Conservation (phyloP, 2,329 filamentous ascomycete species). For the Thielaviopsis musarum region DNA sequence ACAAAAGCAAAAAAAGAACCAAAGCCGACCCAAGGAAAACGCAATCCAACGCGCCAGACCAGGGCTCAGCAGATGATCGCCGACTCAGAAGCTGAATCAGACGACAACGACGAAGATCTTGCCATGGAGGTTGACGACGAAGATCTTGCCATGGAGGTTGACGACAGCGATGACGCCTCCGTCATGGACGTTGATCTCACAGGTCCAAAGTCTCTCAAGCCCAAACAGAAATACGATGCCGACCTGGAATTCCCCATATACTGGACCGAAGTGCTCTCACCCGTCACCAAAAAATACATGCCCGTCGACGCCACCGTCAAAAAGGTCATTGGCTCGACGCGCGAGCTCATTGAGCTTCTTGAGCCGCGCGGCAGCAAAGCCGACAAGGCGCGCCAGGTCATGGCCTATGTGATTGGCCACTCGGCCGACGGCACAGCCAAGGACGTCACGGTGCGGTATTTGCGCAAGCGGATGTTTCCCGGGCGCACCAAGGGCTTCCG, state of each 20-base stretch:
- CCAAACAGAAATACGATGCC: conserved; percentile 40
- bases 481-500: conserved; percentile 80
- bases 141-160: conserved; percentile 20
- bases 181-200: conserved; percentile 21
- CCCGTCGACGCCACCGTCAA: conserved; percentile 63
- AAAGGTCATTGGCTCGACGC: conserved; percentile 49
- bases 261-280: conserved; percentile 82
- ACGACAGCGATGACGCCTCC: conserved; percentile 42
- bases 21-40: neutral
- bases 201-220: neutral
- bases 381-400: conserved; percentile 73
- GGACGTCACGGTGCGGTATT: conserved; percentile 82
- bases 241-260: conserved; percentile 77
- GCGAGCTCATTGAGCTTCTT: conserved; percentile 56
- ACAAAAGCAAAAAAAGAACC: neutral
- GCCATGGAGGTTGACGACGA: conserved; percentile 17
- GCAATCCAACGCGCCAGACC: conserved; percentile 4
- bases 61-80: neutral
- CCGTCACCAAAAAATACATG: conserved; percentile 60
- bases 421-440: conserved; percentile 77
- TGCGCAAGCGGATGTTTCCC: conserved; percentile 66
- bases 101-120: conserved; percentile 12
- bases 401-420: conserved; percentile 75
- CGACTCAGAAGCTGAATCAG: neutral
- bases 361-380: conserved; percentile 72